These are phyloP conservation scores for Vachellia collinsii DNA, from an alignment of 306 rosid genomes.

Conservation along the genomic window DNA sequence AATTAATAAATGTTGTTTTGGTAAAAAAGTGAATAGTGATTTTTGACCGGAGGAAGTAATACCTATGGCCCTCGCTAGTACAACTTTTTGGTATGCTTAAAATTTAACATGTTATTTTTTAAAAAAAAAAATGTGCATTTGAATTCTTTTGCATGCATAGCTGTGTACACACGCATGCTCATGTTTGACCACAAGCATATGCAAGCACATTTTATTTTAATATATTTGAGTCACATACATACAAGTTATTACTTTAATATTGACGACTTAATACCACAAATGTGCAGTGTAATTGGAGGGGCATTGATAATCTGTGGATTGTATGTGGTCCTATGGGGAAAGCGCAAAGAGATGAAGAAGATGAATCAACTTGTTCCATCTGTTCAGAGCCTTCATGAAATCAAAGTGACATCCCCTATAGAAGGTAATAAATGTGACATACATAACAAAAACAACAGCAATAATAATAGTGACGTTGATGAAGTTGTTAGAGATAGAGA, in stretches of 20 bases:
- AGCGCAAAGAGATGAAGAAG: slow-evolving; percentile 40
- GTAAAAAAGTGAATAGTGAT: no score
- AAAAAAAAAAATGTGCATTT: neutral
- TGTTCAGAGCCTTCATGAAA: neutral
- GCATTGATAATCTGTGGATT: slow-evolving; percentile 37
- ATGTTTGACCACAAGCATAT: neutral
- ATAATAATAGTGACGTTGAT: neutral
- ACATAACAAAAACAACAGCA: neutral
- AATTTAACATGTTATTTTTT: no score
- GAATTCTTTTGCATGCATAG: neutral
- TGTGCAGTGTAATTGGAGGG: slow-evolving; percentile 33
- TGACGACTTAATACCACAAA: neutral
- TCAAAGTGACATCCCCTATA: neutral
- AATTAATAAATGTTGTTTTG: no score
- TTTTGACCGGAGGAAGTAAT: no score
- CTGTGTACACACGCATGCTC: neutral
- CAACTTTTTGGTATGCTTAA: neutral
- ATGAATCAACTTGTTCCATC: slow-evolving; percentile 1
- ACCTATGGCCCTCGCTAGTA: no score
- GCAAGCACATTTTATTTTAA: neutral
- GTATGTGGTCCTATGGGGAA: slow-evolving; percentile 44
- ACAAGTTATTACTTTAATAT: neutral
- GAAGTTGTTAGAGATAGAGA: neutral
- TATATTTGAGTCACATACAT: neutral
- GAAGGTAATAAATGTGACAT: neutral